Conservation (phyloP, 805 yeast species). For the Candida sakaeoensis region DNA sequence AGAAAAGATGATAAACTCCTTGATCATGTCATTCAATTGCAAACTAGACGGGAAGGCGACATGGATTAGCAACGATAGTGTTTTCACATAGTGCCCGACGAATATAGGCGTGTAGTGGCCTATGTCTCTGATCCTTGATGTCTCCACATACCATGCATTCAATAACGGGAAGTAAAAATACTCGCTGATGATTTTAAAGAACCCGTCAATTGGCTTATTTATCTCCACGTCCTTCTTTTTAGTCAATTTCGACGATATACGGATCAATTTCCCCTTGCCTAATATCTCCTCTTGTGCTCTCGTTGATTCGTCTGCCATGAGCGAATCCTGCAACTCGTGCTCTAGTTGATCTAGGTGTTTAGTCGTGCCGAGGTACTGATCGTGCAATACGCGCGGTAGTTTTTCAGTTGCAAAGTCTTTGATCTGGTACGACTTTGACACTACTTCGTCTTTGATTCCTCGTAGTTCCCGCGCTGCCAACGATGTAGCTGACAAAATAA, state of each 20-base stretch:
- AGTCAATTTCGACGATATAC: constrained; percentile 38
- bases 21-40: constrained; percentile 53
- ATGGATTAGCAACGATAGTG: constrained; percentile 53
- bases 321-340: constrained; percentile 25
- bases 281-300: constrained; percentile 28
- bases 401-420: constrained; percentile 32
- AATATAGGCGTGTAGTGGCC: constrained; percentile 55
- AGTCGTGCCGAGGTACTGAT: constrained; percentile 27
- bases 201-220: constrained; percentile 26
- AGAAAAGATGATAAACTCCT: constrained; percentile 44
- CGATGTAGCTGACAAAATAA: constrained; percentile 63
- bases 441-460: constrained; percentile 51
- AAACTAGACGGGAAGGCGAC: constrained; percentile 54
- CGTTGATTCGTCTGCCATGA: constrained; percentile 29
- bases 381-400: constrained; percentile 48
- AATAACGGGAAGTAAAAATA: constrained; percentile 53
- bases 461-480: constrained; percentile 70
- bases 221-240: not conserved
- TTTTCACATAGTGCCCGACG: constrained; percentile 55
- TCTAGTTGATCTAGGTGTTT: constrained; percentile 9
- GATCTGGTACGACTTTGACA: constrained; percentile 31
- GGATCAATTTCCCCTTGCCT: constrained; percentile 38
- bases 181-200: constrained; percentile 42
- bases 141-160: constrained; percentile 41
- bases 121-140: constrained; percentile 23